Base-by-base conservation (phyloP, 331 rosid genomes). In the Dryas integrifolia region DNA sequence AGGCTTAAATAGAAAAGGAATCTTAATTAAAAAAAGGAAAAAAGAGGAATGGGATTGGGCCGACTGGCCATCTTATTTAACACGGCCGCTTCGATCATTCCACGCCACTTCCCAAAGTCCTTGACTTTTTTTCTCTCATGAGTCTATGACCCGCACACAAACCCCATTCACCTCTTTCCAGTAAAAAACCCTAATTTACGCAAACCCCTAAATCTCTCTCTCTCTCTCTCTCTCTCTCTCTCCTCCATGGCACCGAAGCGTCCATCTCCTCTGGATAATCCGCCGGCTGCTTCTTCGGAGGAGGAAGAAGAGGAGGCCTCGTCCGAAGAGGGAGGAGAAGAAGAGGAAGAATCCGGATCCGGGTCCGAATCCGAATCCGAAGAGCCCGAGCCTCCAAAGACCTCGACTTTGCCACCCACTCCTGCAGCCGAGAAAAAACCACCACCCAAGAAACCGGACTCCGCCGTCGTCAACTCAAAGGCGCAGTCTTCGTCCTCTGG, bases 201-300 rank as follows among this genome's bases (percentile, higher is more conserved):
- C 2, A 41, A 46, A 13, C 44, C 68, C 67, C 24, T 13, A 1
- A 26, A 26, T 1, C 2, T 30, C 35, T 30, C 35, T 30, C 24
- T 21, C 12, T 1, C 2, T 30, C 35, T 30, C 35, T 30, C 24
- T 21, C 12, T 30, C 35, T 30, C 18, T 5, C 6, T 48, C 16
- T 39, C 51, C 66, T 30, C 18, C 12, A 84, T 84, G 87, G 87
- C 85, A n/a, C 83, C 83, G 2, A 84, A 84, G 52, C 83, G 83
- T 47, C 73, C 76, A n/a, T 84, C 85, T 38, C 83, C 77, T 7
- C 58, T 80, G 26, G 87, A 84, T 46, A 77, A 77, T 16, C 87
- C 87, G 4, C 85, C 85, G 26, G 79, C 85, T 1, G 83, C 80
- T 15, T 75, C 88, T 5, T 79, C 88, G 0, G 73, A 76, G 0